Evolutionary conservation across 2,329 filamentous ascomycete species (phyloP), one percentile per base, ranked within the genome.

Genomic region (Xylariales sp.): DNA sequence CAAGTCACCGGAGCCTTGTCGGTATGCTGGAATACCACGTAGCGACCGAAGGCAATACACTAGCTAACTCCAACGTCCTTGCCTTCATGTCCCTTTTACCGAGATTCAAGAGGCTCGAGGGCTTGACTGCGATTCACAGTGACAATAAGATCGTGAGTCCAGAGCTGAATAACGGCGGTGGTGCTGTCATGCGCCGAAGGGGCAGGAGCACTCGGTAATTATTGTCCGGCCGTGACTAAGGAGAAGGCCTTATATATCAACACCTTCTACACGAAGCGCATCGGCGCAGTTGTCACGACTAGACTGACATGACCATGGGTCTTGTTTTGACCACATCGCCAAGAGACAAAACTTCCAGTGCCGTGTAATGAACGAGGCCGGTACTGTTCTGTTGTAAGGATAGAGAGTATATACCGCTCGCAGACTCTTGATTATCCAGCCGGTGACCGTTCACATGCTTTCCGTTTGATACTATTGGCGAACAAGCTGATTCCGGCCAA

Each of bases 181-280:
- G 74, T 5, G 76, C 76, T 3, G 69, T 81, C 45, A 76, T 80
- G 10, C 70, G 80, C 15, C 69, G 81, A 28, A 76, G 82, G 69
- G 68, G 4, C 74, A 69, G 10, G 73, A 78, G 25, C 82, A 86
- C 52, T 82, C 82, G 0, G 56, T 85, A 41, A 76, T 85, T 2
- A 69, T 80, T 20, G 83, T 78, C 1, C 82, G 86, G 52, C 80
- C 82, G 73, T 69, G 4, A 86, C 82, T 0, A 78, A 80, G 16
- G 79, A 85, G 60, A 85, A 85, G 58, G 79, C 82, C 0, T 63
- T 86, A 3, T 86, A 72, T 52, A 76, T 86, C 14, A 86, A 86
- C 54, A 76, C 77, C 8, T 43, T 42, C 69, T 74, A 83, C 63
- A 82, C 80, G 5, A 71, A 79, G 24, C 65, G 72, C 32, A 82